Percentiles rank a stretch among this genome's conserved stretches.
Evolutionary conservation across 176 grass and related monocot genomes (phyloP).

Genomic region (Poa pratensis): DNA sequence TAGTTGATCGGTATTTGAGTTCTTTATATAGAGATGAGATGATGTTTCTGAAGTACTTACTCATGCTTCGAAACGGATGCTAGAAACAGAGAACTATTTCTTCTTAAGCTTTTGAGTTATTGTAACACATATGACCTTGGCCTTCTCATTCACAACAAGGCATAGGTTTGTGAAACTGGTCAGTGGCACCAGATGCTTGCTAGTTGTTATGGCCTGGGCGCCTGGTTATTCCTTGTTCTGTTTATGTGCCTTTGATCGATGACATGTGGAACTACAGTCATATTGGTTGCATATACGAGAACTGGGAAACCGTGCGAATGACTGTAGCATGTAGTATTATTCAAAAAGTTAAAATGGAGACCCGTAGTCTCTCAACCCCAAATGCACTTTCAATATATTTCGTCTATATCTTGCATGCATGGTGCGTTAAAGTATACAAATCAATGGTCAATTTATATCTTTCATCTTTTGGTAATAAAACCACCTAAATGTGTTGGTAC

Average conservation of each 20-base stretch:
- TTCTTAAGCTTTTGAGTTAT: neutral
- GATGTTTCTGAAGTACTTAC: constrained; percentile 9
- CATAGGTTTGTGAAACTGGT: neutral
- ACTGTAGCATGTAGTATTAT: constrained; percentile 1
- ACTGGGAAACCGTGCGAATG: neutral
- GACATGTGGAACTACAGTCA: neutral
- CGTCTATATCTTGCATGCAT: neutral
- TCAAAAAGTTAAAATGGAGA: neutral
- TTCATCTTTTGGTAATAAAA: neutral
- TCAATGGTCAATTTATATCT: neutral
- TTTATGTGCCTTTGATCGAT: neutral
- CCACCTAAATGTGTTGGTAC: neutral
- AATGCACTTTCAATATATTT: constrained; percentile 1
- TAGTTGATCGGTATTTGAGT: neutral
- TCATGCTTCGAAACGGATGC: neutral
- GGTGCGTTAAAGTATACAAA: no score
- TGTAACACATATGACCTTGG: neutral
- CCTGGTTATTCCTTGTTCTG: neutral
- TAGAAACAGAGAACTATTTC: neutral
- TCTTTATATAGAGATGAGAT: neutral
- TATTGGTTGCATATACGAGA: neutral
- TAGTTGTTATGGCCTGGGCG: neutral
- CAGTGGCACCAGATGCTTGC: neutral
- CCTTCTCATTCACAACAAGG: neutral
- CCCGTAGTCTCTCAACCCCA: neutral